Evolutionary conservation across 495 filamentous ascomycete genomes (phyloP).

Genomic region (Aspergillus panamensis): DNA sequence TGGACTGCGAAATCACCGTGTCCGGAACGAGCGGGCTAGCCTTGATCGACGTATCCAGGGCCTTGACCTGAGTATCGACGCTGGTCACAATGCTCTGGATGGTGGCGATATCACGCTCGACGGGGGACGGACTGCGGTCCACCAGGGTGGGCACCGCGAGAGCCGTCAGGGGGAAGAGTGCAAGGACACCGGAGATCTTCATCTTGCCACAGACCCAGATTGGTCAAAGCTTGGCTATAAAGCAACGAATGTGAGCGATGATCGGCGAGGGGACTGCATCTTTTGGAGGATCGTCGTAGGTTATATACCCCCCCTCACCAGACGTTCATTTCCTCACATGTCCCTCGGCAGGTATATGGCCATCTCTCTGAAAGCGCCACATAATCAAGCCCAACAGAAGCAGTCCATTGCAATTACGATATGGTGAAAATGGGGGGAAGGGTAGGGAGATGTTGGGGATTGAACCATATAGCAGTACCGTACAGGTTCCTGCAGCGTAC

Average conservation of each 20-base stretch:
- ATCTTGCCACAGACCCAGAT: neutral
- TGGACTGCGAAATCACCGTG: neutral
- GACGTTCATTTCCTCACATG: neutral
- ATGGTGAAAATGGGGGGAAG: too few relatives aligned
- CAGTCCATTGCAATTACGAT: too few relatives aligned
- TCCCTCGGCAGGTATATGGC: neutral
- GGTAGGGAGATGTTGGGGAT: too few relatives aligned
- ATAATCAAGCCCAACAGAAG: neutral
- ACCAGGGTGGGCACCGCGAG: slow-evolving; percentile 1
- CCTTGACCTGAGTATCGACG: neutral
- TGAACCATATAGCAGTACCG: too few relatives aligned
- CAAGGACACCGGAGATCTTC: neutral
- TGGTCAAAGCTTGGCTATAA: neutral
- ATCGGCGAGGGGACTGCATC: neutral
- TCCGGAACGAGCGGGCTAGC: neutral
- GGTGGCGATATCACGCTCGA: slow-evolving; percentile 1
- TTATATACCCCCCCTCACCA: too few relatives aligned
- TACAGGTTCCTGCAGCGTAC: too few relatives aligned
- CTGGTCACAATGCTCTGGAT: slow-evolving; percentile 4
- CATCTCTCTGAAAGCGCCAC: neutral
- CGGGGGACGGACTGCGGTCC: neutral
- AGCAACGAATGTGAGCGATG: neutral
- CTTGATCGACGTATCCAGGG: neutral
- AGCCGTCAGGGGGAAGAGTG: neutral
- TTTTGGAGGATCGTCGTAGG: too few relatives aligned